These are phyloP conservation scores for Lactifluus volemus DNA, from an alignment of 768 basidiomycete genomes.

Conservation along the genomic window DNA sequence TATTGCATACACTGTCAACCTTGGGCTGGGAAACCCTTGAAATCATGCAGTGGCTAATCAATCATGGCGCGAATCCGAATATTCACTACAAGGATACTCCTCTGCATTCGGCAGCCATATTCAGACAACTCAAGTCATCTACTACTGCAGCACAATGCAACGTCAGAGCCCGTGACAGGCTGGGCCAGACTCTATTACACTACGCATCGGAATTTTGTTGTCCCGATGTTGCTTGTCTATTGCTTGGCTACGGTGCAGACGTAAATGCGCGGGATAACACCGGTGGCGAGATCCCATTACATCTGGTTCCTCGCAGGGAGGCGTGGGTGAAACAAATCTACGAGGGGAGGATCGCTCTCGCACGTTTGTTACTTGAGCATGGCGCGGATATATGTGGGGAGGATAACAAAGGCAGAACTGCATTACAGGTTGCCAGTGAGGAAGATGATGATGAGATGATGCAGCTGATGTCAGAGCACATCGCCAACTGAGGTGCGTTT, in stretches of 20 bases:
- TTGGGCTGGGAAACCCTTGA: background rate
- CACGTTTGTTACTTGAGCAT: background rate
- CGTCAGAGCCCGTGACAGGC: constrained; percentile 20
- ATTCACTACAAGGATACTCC: background rate
- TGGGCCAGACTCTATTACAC: background rate
- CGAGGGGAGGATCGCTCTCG: background rate
- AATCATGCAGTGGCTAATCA: background rate
- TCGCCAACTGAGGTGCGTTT: background rate
- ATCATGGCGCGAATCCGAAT: background rate
- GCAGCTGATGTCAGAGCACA: background rate
- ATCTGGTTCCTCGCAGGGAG: too few species aligned
- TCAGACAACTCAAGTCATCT: too few species aligned
- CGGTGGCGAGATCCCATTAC: background rate
- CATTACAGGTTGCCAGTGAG: background rate
- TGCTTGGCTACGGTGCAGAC: background rate
- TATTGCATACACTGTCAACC: background rate
- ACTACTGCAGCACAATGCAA: background rate
- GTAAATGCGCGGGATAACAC: background rate
- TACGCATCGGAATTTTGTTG: background rate
- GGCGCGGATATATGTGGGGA: background rate
- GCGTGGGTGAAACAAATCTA: too few species aligned
- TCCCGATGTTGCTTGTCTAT: background rate
- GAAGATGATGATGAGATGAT: background rate
- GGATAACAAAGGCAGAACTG: background rate
- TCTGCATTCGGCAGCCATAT: background rate